These are phyloP conservation scores for Aegilops bicornis DNA, from an alignment of 176 grass and related monocot species.

Conservation along the genomic window DNA sequence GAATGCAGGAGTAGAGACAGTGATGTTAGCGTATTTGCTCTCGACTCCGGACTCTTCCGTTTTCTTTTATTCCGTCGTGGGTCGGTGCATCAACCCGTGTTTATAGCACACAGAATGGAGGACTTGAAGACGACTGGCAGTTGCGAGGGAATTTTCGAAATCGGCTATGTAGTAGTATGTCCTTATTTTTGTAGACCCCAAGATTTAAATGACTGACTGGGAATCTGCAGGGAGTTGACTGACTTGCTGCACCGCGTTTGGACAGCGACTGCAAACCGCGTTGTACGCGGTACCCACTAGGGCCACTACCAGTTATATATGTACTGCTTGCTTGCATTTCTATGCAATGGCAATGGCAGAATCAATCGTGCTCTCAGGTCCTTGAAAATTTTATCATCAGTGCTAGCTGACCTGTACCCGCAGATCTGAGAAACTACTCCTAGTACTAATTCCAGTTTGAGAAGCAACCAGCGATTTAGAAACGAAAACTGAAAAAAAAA, in stretches of 20 bases:
- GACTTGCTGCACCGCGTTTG: neutral
- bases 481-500: too few relatives aligned
- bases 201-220: neutral
- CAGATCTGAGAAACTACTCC: too few relatives aligned
- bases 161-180: neutral
- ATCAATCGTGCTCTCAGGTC: too few relatives aligned
- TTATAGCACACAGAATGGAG: neutral
- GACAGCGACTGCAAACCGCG: neutral
- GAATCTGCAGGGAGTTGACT: neutral
- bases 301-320: too few relatives aligned
- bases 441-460: too few relatives aligned
- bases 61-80: neutral
- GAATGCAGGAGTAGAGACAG: neutral
- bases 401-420: too few relatives aligned
- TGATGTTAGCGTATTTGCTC: neutral
- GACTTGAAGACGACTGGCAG: neutral
- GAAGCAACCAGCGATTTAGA: too few relatives aligned
- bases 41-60: neutral
- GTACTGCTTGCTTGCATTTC: too few relatives aligned
- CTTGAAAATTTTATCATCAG: too few relatives aligned
- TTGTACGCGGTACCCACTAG: neutral
- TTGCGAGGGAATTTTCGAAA: neutral
- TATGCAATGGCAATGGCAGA: too few relatives aligned
- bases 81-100: neutral
- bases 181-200: neutral